Evolutionary conservation across 805 yeast genomes (phyloP), one percentile per base, ranked within the genome.

Genomic region (Saccharomycopsis capsularis): DNA sequence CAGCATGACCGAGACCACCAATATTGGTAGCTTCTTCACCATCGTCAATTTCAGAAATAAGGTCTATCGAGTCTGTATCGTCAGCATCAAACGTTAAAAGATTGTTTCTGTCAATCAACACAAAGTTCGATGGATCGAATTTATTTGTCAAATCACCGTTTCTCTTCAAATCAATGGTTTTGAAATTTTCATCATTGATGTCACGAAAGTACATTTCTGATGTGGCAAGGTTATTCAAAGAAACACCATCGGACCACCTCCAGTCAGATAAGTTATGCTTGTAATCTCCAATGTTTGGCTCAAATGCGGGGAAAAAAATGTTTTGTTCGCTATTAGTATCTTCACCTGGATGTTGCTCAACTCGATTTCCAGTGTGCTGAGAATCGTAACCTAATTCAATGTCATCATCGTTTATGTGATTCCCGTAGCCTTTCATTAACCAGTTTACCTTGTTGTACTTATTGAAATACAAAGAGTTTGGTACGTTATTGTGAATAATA

Each of bases 131-230:
- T n/a, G 48, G 34, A n/a, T 46, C 42, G 25, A 42, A 43, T 3
- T 13, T n/a, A 7, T 29, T 11, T 2, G 9, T 29, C 11, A n/a
- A 29, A 15, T 3, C 24, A 3, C 18, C 18, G n/a, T 29, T 23
- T 23, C 29, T 29, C 11, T 3, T 22, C 13, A 24, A 21, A 23
- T 29, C 19, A 19, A 2, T 2, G 3, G 35, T 34, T 32, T 36
- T 46, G 46, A 48, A 48, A 25, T 37, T 37, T 5, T 30, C 18
- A 3, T 30, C 34, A 23, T 42, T 30, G 9, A 52, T 25, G 15
- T 52, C 47, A 19, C 37, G n/a, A 22, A 52, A 52, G 34, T 52
- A 52, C 43, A 35, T 42, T 34, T 52, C 55, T 2, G 53, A 49
- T 6, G 55, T 48, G 9, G 53, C 53, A 3, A 48, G 21, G 21